Evolutionary conservation across 805 yeast genomes (phyloP).

Genomic region (Teunomyces kruisii): DNA sequence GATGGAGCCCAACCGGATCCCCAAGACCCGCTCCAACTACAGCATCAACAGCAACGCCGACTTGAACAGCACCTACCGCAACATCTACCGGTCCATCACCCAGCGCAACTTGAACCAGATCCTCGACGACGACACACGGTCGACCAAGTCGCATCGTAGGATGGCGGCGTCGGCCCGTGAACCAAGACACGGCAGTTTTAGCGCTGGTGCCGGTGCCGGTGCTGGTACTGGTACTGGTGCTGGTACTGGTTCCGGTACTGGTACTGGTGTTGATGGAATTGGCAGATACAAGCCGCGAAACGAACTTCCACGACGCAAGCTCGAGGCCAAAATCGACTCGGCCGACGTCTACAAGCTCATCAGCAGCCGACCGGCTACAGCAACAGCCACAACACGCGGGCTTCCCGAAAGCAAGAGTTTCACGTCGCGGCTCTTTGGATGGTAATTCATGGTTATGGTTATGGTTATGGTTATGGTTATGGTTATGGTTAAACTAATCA

Average conservation of each 20-base stretch:
- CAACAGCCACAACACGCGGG: too few relatives aligned
- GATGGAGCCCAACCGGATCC: conserved; percentile 46
- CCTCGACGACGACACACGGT: conserved; percentile 13
- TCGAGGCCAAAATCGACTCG: too few relatives aligned
- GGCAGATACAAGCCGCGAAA: too few relatives aligned
- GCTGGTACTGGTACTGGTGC: neutral
- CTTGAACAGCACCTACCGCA: conserved; percentile 31
- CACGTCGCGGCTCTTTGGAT: conserved; percentile 37
- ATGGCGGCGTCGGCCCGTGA: too few relatives aligned
- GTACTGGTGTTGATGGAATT: neutral
- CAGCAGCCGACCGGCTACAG: neutral
- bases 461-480: too few relatives aligned
- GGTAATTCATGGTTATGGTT: too few relatives aligned
- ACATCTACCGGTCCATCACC: conserved; percentile 38
- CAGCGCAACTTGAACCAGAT: conserved; percentile 26
- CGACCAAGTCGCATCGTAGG: conserved; percentile 14
- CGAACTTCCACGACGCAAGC: neutral
- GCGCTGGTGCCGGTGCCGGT: neutral
- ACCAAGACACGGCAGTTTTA: neutral
- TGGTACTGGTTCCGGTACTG: neutral
- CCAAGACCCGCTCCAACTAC: conserved; percentile 24
- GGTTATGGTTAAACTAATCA: neutral
- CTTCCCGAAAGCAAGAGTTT: conserved; percentile 12
- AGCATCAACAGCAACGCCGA: conserved; percentile 22
- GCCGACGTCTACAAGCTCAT: conserved; percentile 20